phyloP scores from a whole-genome alignment of 108 stramenopile species.

The Stephanodiscus triporus region DNA sequence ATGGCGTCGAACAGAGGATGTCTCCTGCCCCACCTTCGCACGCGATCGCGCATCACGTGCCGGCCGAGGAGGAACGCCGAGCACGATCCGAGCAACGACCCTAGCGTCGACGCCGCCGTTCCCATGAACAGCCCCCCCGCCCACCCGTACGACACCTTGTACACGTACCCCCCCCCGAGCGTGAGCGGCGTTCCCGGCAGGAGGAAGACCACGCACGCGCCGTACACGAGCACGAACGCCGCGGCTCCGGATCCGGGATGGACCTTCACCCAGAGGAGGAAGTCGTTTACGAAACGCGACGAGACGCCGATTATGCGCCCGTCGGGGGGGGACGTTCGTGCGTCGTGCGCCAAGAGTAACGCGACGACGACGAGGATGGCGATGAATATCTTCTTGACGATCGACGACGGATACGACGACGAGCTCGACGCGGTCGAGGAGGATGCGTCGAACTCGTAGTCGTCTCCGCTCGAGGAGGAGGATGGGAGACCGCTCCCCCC shows the following conservation, averaged over 20 bases:
- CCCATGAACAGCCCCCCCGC: conserved; percentile 64
- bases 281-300: conserved; percentile 25
- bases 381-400: conserved; percentile 6
- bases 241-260: conserved; percentile 38
- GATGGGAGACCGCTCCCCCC: not conserved
- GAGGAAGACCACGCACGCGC: conserved; percentile 23
- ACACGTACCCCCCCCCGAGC: conserved; percentile 83
- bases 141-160: conserved; percentile 83
- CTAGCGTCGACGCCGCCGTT: conserved; percentile 63
- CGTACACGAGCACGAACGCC: conserved; percentile 43
- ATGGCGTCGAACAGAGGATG: conserved; percentile 89
- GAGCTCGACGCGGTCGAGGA: conserved; percentile 16
- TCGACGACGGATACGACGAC: conserved; percentile 17
- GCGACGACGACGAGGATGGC: not conserved
- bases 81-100: conserved; percentile 70
- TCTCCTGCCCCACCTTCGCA: conserved; percentile 73
- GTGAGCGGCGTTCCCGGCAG: conserved; percentile 49
- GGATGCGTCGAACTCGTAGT: not conserved
- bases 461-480: not conserved
- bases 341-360: conserved; percentile 20
- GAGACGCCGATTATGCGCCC: conserved; percentile 16
- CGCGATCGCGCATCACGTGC: conserved; percentile 77
- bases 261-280: conserved; percentile 44
- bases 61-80: conserved; percentile 76
- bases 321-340: conserved; percentile 10